Conservation (phyloP, 345 rosid genomes). For the Citrus trifoliata region DNA sequence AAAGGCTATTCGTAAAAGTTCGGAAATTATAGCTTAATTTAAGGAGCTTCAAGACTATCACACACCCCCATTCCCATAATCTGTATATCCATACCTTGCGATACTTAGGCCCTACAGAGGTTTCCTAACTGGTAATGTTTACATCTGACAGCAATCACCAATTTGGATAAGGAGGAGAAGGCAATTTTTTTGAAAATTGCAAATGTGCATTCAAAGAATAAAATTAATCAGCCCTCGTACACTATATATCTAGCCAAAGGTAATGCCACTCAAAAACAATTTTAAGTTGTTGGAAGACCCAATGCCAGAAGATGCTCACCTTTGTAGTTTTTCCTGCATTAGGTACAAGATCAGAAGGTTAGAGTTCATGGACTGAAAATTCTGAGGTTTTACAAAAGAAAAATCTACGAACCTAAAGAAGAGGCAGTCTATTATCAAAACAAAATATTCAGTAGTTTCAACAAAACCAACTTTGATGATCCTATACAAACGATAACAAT, state of each 20-base stretch:
- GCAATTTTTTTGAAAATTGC: background rate
- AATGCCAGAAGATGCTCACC: conserved; percentile 27
- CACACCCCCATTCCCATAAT: background rate
- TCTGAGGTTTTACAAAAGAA: conserved; percentile 7
- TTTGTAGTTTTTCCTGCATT: conserved; percentile 60
- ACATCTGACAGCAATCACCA: background rate
- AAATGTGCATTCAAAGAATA: background rate
- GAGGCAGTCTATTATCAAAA: background rate
- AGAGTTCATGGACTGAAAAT: conserved; percentile 19
- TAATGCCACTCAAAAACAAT: background rate
- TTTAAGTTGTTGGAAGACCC: background rate
- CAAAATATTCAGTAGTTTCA: background rate
- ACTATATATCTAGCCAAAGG: background rate
- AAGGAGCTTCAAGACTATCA: background rate
- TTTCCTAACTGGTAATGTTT: background rate
- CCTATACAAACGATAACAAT: background rate
- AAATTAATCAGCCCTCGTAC: background rate
- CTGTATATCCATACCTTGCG: background rate
- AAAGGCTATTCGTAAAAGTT: background rate
- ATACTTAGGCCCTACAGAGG: background rate
- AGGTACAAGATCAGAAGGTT: conserved; percentile 20
- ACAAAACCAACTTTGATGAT: background rate
- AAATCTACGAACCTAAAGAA: conserved; percentile 11
- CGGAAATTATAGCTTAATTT: too few species aligned
- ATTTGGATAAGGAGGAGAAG: background rate